These are phyloP conservation scores for Dactylellina leptospora DNA, from an alignment of 2,329 filamentous ascomycete species.

Conservation along the genomic window DNA sequence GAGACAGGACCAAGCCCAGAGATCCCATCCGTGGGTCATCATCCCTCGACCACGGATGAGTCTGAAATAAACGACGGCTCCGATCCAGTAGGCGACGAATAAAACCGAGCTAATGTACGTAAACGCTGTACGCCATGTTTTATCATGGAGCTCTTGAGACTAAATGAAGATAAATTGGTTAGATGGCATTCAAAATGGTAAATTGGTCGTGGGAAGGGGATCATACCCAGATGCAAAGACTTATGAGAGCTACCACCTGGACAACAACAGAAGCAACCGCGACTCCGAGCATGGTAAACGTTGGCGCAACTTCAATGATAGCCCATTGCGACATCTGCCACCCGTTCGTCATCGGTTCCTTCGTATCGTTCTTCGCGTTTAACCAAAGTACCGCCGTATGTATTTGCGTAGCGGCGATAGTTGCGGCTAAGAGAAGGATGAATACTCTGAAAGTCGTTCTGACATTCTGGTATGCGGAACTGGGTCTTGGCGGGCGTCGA, in stretches of 20 bases:
- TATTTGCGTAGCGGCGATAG: background rate
- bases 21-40: constrained; percentile 7
- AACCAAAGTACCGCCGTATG: background rate
- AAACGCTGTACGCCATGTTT: background rate
- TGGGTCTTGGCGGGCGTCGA: background rate
- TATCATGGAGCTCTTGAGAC: background rate
- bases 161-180: background rate
- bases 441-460: background rate
- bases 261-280: background rate
- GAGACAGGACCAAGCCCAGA: constrained; percentile 12
- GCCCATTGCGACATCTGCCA: constrained; percentile 8
- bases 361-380: background rate
- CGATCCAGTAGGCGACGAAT: constrained; percentile 9
- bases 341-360: background rate
- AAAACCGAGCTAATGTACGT: constrained; percentile 3
- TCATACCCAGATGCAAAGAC: background rate
- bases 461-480: background rate
- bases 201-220: no score
- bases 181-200: background rate
- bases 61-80: constrained; percentile 13
- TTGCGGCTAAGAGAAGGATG: background rate
- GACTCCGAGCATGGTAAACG: background rate
- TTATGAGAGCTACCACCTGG: background rate
- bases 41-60: background rate
- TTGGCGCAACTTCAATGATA: background rate